These are phyloP conservation scores for Pseudocercospora pini-densiflorae DNA, from an alignment of 2,329 filamentous ascomycete genomes.

Conservation along the genomic window DNA sequence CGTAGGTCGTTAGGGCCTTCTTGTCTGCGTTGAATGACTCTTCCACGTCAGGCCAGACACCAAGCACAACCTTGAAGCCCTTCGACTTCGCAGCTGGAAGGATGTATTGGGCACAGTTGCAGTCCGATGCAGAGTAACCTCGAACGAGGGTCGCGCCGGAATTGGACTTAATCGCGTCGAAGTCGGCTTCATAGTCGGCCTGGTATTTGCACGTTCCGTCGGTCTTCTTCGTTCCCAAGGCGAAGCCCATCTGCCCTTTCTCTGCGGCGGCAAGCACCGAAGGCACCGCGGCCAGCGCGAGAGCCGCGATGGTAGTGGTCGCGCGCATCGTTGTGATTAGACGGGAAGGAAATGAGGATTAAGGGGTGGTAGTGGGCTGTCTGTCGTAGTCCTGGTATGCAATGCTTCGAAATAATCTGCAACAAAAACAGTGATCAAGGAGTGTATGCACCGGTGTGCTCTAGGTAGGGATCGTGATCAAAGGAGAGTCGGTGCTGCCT, in stretches of 20 bases:
- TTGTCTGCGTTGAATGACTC: conserved; percentile 66
- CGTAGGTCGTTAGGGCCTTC: conserved; percentile 58
- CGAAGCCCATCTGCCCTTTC: conserved; percentile 64
- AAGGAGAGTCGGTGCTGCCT: conserved; percentile 8
- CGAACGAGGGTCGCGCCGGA: conserved; percentile 63
- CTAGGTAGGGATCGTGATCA: conserved; percentile 8
- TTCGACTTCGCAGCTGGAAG: conserved; percentile 68
- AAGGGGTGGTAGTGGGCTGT: conserved; percentile 3
- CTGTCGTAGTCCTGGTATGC: conserved; percentile 5
- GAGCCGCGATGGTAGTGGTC: conserved; percentile 29
- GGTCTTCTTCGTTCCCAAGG: conserved; percentile 67
- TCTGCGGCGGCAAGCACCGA: conserved; percentile 30
- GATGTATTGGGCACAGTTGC: conserved; percentile 65
- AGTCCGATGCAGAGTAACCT: conserved; percentile 70
- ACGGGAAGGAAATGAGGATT: not conserved
- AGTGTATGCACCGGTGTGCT: conserved; percentile 19
- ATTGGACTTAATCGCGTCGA: conserved; percentile 61
- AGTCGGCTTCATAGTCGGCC: conserved; percentile 68
- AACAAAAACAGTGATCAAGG: conserved; percentile 9
- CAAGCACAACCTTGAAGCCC: conserved; percentile 70
- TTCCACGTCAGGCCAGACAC: conserved; percentile 71
- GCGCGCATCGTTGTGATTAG: conserved; percentile 32
- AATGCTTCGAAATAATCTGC: not conserved
- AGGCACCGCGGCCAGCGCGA: conserved; percentile 34
- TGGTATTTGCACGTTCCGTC: conserved; percentile 66